phyloP scores from a whole-genome alignment of 129 eudicot species.

The Rutidosis leptorrhynchoides region DNA sequence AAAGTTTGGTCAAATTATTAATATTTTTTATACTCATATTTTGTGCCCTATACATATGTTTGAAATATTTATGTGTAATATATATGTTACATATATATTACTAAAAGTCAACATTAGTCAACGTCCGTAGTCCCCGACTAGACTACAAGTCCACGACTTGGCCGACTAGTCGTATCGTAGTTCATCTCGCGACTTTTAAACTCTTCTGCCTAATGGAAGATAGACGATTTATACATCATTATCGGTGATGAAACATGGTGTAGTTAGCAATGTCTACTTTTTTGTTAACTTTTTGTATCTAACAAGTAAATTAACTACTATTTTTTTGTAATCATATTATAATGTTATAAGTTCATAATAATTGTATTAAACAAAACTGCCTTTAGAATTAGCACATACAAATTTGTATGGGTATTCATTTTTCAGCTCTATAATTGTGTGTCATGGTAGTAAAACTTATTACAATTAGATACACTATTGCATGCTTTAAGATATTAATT shows the following conservation, averaged over 20 bases:
- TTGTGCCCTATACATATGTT: too few species aligned
- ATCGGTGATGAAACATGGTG: slow-evolving; percentile 7
- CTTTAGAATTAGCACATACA: neutral
- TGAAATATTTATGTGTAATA: too few species aligned
- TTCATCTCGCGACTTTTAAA: too few species aligned
- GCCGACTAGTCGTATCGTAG: too few species aligned
- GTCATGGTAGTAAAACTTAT: neutral
- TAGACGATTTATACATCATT: neutral
- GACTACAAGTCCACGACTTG: too few species aligned
- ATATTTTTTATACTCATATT: too few species aligned
- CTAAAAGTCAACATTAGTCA: too few species aligned
- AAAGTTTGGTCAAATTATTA: too few species aligned
- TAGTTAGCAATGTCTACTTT: neutral
- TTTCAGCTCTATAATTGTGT: neutral
- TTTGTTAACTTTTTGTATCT: neutral
- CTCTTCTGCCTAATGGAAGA: slow-evolving; percentile 2
- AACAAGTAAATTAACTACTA: too few species aligned
- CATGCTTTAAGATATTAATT: neutral
- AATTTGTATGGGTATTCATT: neutral
- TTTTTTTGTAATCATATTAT: neutral
- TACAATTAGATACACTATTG: neutral
- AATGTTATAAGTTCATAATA: neutral
- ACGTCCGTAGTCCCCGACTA: too few species aligned
- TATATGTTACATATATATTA: too few species aligned
- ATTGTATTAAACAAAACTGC: slow-evolving; percentile 5